phyloP scores from a whole-genome alignment of 345 rosid genomes.

The Melaleuca alternifolia region DNA sequence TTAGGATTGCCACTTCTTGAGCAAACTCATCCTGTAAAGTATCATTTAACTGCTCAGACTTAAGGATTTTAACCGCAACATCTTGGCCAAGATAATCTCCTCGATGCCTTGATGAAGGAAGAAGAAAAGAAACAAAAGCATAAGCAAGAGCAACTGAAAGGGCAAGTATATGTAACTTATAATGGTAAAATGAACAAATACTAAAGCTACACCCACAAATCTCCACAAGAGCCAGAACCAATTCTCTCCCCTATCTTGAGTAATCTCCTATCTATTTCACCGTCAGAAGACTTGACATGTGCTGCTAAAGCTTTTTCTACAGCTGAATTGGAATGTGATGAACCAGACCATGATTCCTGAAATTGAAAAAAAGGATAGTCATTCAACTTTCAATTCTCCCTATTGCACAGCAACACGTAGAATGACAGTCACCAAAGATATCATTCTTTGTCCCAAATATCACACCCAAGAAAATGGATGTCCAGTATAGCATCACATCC shows the following conservation, averaged over 20 bases:
- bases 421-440: not conserved
- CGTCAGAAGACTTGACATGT: conserved; percentile 18
- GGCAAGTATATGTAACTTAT: not conserved
- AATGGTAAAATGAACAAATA: not conserved
- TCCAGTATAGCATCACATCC: not conserved
- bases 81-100: conserved; percentile 64
- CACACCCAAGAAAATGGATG: not conserved
- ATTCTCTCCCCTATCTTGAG: conserved; percentile 53
- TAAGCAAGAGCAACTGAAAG: not conserved
- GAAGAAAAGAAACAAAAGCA: conserved; percentile 1
- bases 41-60: conserved; percentile 48
- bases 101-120: conserved; percentile 28
- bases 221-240: conserved; percentile 66
- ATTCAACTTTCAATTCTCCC: not conserved
- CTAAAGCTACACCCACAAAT: conserved; percentile 38
- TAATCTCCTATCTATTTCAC: conserved; percentile 52
- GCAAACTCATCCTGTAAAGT: conserved; percentile 46
- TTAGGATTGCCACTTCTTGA: conserved; percentile 62
- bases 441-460: not conserved
- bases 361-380: not conserved
- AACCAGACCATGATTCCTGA: conserved; percentile 58
- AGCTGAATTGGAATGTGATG: conserved; percentile 27
- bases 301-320: conserved; percentile 15
- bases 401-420: not conserved
- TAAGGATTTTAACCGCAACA: conserved; percentile 61